A percentile compares a stretch with the other conserved stretches of the same genome.
Conservation (phyloP, 2,329 filamentous ascomycete genomes). For the Clonostachys chloroleuca region DNA sequence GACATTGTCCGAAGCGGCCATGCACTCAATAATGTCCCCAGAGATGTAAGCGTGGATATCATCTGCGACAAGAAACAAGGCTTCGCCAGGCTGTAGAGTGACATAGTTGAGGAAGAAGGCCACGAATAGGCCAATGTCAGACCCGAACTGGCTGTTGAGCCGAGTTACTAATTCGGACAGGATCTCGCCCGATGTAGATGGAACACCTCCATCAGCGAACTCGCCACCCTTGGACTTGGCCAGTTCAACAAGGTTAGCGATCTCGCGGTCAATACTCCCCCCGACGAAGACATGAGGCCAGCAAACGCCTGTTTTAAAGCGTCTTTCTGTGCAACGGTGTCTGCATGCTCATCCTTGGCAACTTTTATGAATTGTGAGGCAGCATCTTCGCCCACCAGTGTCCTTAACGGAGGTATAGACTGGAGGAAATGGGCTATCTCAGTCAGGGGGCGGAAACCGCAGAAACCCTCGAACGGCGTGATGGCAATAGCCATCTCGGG, state of each 20-base stretch:
- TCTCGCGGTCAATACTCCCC: conserved; percentile 47
- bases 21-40: conserved; percentile 96
- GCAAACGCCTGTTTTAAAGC: conserved; percentile 73
- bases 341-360: conserved; percentile 34
- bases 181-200: conserved; percentile 63
- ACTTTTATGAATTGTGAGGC: conserved; percentile 51
- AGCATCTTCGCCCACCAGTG: conserved; percentile 61
- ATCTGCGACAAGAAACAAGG: conserved; percentile 92
- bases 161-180: conserved; percentile 74
- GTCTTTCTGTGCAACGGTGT: conserved; percentile 65
- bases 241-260: conserved; percentile 64
- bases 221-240: conserved; percentile 62
- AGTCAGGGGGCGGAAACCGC: conserved; percentile 82
- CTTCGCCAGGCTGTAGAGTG: conserved; percentile 81
- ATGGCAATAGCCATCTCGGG: conserved; percentile 99
- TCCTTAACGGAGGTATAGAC: conserved; percentile 48
- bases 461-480: conserved; percentile 92
- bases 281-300: conserved; percentile 73
- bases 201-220: conserved; percentile 72
- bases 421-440: conserved; percentile 86
- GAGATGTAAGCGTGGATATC: conserved; percentile 95
- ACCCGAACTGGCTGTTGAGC: conserved; percentile 78
- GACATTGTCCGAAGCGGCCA: conserved; percentile 98
- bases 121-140: conserved; percentile 89
- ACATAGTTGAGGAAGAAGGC: conserved; percentile 98